Evolutionary conservation across 345 rosid species (phyloP), one percentile per base, ranked within the genome.

Genomic region (Capsella bursapastoris): DNA sequence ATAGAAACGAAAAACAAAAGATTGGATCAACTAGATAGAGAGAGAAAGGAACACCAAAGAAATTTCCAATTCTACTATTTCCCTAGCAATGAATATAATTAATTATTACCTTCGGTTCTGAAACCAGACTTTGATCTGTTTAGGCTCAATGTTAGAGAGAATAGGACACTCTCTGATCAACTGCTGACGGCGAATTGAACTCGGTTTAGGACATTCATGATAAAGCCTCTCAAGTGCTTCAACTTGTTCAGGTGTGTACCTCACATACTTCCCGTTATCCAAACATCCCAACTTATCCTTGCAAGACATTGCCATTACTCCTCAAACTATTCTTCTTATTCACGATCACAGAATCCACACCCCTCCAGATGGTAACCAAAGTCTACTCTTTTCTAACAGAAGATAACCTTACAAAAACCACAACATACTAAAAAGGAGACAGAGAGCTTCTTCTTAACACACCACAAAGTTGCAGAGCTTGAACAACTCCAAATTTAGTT

Each of bases 41-140:
- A 52, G 18, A 18, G 18, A n/a, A 62, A 58, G 16, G 18, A 66
- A 58, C 14, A 66, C 4, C 6, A 6, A 8, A 50, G 32, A 31
- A 43, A 8, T 6, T 28, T 7, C 7, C 14, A 68, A 15, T 11
- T 8, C 41, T 8, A 48, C 55, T 22, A 5, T 47, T 32, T 7
- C 1, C 14, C 18, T 49, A 70, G 15, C n/a, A 52, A 69, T 25
- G 31, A 48, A 8, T 27, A 53, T 28, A 35, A 13, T 9, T 18
- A 18, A 16, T 9, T 0, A 28, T 62, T 80, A 96, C 99, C 98
- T 96, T 81, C 99, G 84, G 84, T 96, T 96, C 66, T 96, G 99
- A 86, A 96, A 96, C 99, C 98, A 96, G 32, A 96, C 99, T 87
- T 96, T 96, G 84, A 96, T 96, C 82, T 96, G 99, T 77, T 96